A percentile compares a stretch with the other conserved stretches of the same genome.
phyloP scores from a whole-genome alignment of 306 rosid genomes.

The barrel medic (Medicago truncatula) region DNA sequence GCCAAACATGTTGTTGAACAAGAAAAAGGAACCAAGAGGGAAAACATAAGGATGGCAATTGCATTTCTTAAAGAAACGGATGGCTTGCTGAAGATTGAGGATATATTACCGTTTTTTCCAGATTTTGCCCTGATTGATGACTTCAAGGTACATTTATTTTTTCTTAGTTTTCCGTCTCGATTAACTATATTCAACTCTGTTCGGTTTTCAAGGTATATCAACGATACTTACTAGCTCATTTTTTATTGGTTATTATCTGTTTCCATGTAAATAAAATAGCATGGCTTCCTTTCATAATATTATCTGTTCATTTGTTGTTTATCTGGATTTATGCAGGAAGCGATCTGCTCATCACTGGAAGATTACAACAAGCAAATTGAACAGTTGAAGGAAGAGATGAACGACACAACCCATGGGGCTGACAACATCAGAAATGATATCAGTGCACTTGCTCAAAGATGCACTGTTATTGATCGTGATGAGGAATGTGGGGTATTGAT shows the following conservation, averaged over 20 bases:
- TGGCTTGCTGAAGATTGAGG: conserved; percentile 94
- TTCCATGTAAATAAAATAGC: conserved; percentile 8
- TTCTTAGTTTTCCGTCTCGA: conserved; percentile 32
- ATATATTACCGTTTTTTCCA: conserved; percentile 93
- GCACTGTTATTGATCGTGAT: conserved; percentile 89
- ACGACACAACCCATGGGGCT: conserved; percentile 97
- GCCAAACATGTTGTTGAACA: conserved; percentile 95
- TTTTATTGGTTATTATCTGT: conserved; percentile 11
- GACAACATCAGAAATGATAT: conserved; percentile 97
- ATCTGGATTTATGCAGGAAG: conserved; percentile 67
- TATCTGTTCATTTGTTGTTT: conserved; percentile 12
- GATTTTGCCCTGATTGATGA: conserved; percentile 96
- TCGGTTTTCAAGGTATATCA: conserved; percentile 10
- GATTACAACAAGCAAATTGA: conserved; percentile 99
- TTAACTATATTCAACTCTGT: too few relatives aligned
- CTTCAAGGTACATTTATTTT: conserved; percentile 70
- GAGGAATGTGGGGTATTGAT: conserved; percentile 92
- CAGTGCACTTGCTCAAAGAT: conserved; percentile 98
- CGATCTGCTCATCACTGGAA: conserved; percentile 91
- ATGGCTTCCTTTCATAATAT: conserved; percentile 24
- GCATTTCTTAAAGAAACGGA: conserved; percentile 99
- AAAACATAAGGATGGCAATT: conserved; percentile 93
- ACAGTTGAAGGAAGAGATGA: conserved; percentile 92
- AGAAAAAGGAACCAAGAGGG: conserved; percentile 96
- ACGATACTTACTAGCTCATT: neutral